Evolutionary conservation across 2,329 filamentous ascomycete species (phyloP), one percentile per base, ranked within the genome.

Genomic region (Diplocarpon rosae): DNA sequence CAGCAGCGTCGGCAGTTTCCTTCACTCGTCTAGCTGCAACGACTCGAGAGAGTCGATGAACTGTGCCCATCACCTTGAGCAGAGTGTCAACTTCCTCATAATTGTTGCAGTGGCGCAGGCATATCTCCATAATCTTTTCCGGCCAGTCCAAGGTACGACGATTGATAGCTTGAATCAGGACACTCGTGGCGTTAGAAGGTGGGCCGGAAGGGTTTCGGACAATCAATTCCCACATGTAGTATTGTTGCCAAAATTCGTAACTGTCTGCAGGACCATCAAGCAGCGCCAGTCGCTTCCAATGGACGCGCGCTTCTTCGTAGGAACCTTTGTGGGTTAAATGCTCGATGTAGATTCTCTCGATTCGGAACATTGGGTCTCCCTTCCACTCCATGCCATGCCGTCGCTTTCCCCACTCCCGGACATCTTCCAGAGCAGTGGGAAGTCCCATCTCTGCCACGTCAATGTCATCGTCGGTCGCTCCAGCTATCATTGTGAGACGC

Each of bases 221-320:
- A 14, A 54, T 54, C 72, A 96, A 82, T 65, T 96, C 92, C 83
- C 88, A 96, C 42, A 82, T 72, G 64, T 95, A 95, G 64, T 87
- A 95, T 35, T 81, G 79, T 44, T 89, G 73, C 92, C 92, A 98
- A 62, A 96, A 96, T 56, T 95, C 87, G 59, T 89, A 88, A 55
- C 80, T 89, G 55, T 87, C 77, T 27, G 80, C 79, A 45, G 87
- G 78, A 14, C 73, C 70, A n/a, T 76, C 68, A n/a, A 76, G 67
- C 16, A 76, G 20, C 20, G 20, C 62, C 27, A 96, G 70, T 14
- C 76, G 75, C 52, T 83, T 78, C 79, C 86, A 96, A 38, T 84
- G 76, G 13, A 74, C 72, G 32, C 92, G 78, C 2, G 90, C 92
- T 45, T 81, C 81, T 15, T 86, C 77, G 42, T 85, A 69, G 33